These are phyloP conservation scores for Cladosporium velox DNA, from an alignment of 2,329 filamentous ascomycete genomes.

Conservation along the genomic window DNA sequence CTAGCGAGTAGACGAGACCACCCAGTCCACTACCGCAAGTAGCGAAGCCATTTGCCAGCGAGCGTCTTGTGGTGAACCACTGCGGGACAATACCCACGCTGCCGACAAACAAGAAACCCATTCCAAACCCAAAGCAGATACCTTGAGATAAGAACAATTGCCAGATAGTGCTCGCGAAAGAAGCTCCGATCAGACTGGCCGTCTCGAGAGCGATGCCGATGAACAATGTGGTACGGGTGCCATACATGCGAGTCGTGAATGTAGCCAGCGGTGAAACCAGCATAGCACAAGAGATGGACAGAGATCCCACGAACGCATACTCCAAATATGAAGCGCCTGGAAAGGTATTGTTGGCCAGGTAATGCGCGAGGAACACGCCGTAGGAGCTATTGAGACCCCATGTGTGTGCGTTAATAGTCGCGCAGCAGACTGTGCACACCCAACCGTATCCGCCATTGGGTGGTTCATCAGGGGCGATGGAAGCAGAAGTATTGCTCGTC, in stretches of 20 bases:
- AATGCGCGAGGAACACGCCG: constrained; percentile 76
- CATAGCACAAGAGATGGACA: constrained; percentile 67
- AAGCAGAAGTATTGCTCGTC: neutral
- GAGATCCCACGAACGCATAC: constrained; percentile 76
- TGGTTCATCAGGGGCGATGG: neutral
- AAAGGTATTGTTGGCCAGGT: constrained; percentile 65
- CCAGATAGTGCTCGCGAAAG: constrained; percentile 69
- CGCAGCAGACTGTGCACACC: constrained; percentile 52
- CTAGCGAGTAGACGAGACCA: constrained; percentile 69
- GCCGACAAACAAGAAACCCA: constrained; percentile 74
- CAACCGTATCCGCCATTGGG: constrained; percentile 62
- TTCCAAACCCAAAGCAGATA: constrained; percentile 73
- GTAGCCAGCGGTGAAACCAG: constrained; percentile 70
- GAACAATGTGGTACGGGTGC: constrained; percentile 65
- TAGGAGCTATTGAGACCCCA: constrained; percentile 53
- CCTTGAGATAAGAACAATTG: constrained; percentile 76
- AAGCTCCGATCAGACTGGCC: constrained; percentile 67
- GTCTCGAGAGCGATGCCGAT: constrained; percentile 66
- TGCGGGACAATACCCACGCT: constrained; percentile 69
- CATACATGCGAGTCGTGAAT: constrained; percentile 59
- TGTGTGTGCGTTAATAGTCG: constrained; percentile 50
- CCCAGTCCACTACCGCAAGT: constrained; percentile 73
- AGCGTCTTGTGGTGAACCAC: constrained; percentile 70
- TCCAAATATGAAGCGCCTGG: constrained; percentile 64
- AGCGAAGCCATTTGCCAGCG: constrained; percentile 68